A percentile compares a stretch with the other conserved stretches of the same genome.
phyloP scores from a whole-genome alignment of 2,329 filamentous ascomycete species.

The Paraphaeosphaeria minitans region DNA sequence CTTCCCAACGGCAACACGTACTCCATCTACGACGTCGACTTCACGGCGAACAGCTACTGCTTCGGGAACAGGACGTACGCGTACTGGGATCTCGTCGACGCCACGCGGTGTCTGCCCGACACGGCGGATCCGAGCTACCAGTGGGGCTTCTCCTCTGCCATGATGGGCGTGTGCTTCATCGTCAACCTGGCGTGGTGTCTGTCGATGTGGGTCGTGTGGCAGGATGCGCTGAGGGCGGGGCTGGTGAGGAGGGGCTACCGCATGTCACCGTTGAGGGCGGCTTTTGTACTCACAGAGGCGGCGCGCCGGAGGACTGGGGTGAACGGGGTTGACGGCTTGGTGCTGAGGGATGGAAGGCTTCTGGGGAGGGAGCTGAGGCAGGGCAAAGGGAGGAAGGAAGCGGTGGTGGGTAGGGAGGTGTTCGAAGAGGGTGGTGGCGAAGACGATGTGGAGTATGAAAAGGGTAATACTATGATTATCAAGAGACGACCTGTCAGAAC shows the following conservation, averaged over 20 bases:
- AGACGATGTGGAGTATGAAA: background rate
- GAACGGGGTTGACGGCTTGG: slow-evolving; percentile 18
- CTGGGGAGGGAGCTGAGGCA: slow-evolving; percentile 31
- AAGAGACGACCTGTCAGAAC: slow-evolving; percentile 2
- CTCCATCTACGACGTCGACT: slow-evolving; percentile 18
- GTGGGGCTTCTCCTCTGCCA: slow-evolving; percentile 47
- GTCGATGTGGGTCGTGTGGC: slow-evolving; percentile 44
- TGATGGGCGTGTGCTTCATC: slow-evolving; percentile 39
- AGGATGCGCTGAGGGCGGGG: slow-evolving; percentile 36
- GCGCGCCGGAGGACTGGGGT: slow-evolving; percentile 31
- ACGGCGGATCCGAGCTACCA: slow-evolving; percentile 33
- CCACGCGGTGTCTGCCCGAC: slow-evolving; percentile 35
- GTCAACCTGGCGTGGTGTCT: slow-evolving; percentile 37
- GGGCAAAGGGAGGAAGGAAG: slow-evolving; percentile 13
- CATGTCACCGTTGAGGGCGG: slow-evolving; percentile 41
- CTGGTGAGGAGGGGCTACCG: slow-evolving; percentile 34
- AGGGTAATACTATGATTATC: background rate
- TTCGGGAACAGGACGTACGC: background rate
- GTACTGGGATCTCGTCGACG: slow-evolving; percentile 7
- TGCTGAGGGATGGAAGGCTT: slow-evolving; percentile 21
- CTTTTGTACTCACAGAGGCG: slow-evolving; percentile 33
- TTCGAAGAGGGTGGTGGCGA: slow-evolving; percentile 1
- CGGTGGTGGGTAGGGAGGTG: slow-evolving; percentile 16
- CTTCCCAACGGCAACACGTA: slow-evolving; percentile 20
- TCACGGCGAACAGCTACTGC: background rate